Conservation (phyloP, 345 rosid genomes). For the Leavenworthia alabamica region DNA sequence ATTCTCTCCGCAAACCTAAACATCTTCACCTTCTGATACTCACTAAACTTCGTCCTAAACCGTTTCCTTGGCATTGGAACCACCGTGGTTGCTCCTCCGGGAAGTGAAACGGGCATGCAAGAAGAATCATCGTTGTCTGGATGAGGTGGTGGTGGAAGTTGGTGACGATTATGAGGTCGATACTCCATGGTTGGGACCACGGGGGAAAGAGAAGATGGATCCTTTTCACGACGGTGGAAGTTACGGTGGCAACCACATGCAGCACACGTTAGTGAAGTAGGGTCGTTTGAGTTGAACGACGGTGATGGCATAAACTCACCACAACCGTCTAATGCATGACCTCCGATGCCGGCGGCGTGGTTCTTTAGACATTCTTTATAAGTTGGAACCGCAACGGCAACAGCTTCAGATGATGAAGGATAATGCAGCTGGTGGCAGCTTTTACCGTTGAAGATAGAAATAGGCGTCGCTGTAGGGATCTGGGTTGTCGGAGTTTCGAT, state of each 20-base stretch:
- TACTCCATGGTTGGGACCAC: conserved; percentile 38
- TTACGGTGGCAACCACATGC: conserved; percentile 90
- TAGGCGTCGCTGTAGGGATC: conserved; percentile 42
- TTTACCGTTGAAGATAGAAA: conserved; percentile 64
- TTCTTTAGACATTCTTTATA: conserved; percentile 70
- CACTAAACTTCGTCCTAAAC: conserved; percentile 61
- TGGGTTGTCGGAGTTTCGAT: conserved; percentile 52
- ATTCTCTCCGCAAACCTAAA: conserved; percentile 60
- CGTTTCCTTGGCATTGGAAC: conserved; percentile 42
- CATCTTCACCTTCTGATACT: conserved; percentile 67
- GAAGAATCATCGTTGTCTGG: conserved; percentile 47
- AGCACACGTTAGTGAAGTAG: conserved; percentile 62
- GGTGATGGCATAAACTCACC: conserved; percentile 82
- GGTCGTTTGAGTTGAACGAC: conserved; percentile 40
- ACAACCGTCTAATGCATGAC: conserved; percentile 73
- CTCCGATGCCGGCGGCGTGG: conserved; percentile 68
- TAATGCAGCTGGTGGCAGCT: conserved; percentile 39
- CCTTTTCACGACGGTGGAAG: conserved; percentile 64
- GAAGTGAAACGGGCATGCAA: conserved; percentile 64
- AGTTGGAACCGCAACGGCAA: too few relatives aligned
- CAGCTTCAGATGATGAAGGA: conserved; percentile 30
- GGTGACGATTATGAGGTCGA: conserved; percentile 63
- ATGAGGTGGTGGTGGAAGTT: conserved; percentile 37
- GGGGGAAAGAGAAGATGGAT: conserved; percentile 33
- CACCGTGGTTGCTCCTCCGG: conserved; percentile 32